Conservation (phyloP, 306 rosid genomes). For the Ormosia semicastrata region DNA sequence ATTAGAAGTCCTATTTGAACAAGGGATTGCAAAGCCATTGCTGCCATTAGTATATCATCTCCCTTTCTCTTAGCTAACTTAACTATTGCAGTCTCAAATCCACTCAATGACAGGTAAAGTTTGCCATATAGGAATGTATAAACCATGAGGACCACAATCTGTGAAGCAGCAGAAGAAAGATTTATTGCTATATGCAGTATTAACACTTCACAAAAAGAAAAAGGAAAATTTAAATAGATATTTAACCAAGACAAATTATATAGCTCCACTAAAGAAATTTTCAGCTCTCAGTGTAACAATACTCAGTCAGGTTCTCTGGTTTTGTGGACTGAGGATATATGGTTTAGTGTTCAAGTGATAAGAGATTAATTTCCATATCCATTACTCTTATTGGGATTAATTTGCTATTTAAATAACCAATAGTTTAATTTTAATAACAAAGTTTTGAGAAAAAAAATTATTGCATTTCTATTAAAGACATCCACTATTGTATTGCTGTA, state of each 20-base stretch:
- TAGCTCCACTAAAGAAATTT: not conserved
- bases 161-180: constrained; percentile 33
- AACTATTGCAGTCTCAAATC: constrained; percentile 71
- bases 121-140: constrained; percentile 81
- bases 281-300: not conserved
- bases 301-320: not conserved
- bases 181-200: constrained; percentile 21
- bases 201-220: not conserved
- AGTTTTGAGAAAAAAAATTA: not conserved
- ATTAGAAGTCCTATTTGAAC: constrained; percentile 85
- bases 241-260: not conserved
- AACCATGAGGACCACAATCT: constrained; percentile 79
- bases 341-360: not conserved
- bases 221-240: not conserved
- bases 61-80: constrained; percentile 69
- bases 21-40: constrained; percentile 81
- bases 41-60: constrained; percentile 57
- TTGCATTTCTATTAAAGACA: not conserved
- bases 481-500: not conserved
- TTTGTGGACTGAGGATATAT: not conserved
- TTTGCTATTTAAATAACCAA: not conserved
- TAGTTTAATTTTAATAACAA: constrained; percentile 1
- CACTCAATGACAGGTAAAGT: constrained; percentile 90
- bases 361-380: constrained; percentile 8
- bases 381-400: not conserved